Base-by-base conservation (phyloP, 352 stramenopile species). In the Globisporangium rhizosaccharum region DNA sequence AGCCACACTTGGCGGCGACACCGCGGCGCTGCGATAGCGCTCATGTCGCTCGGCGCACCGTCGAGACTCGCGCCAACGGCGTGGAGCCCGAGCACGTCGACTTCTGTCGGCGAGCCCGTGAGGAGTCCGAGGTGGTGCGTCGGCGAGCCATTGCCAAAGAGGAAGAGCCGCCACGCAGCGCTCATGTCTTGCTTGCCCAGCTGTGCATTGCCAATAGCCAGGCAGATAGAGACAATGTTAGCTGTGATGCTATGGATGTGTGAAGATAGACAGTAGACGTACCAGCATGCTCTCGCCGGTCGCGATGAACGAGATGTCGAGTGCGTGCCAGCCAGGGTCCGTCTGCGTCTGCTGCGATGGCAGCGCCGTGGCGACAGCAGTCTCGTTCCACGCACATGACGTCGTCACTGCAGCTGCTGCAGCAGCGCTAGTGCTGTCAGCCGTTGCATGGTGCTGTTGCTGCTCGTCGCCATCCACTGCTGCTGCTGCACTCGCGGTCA, bases 91-190 rank as follows among this genome's bases (percentile, higher is more conserved):
- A 94, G 75, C 39, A 94, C 85, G 52, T 94, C 85, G 51, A 94
- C 85, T 61, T 89, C 77, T 0, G 85, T 94, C 1, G 52, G 73
- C 14, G 70, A 86, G 3, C 82, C 83, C 11, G 79, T 88, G 50
- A 94, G 79, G 54, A 94, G 60, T 8, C 72, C 81, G n/a, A 94
- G 48, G 46, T 94, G 85, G 45, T 88, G 79, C 48, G 85, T 94
- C 25, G 85, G 85, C 37, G 82, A 92, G 20, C 85, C 85, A 51
- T 94, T 88, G 48, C 85, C 85, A 48, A 90, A 90, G 3, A 94
- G 78, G 57, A 94, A 92, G 1, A 94, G 65, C 26, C 71, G 68
- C 85, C 85, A 94, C n/a, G 83, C 69, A 2, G 82, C 69, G 10
- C 63, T 78, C 76, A 93, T 92, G 12, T 82, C 65, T 59, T 61